Evolutionary conservation across 2,329 filamentous ascomycete species (phyloP).

Genomic region (Stemphylium lycopersici): DNA sequence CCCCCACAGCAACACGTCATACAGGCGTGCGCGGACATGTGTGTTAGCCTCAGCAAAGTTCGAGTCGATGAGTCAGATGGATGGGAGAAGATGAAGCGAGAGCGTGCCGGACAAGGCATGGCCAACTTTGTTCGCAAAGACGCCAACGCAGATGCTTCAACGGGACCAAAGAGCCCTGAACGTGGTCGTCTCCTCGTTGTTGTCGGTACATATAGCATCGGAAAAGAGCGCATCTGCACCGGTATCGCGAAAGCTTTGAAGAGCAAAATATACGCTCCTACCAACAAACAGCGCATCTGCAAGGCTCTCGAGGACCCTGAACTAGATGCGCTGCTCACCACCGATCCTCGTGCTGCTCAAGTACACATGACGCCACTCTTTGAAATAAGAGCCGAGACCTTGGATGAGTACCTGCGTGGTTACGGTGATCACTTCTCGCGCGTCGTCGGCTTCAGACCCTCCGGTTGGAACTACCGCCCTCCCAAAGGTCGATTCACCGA

Average conservation of each 20-base stretch:
- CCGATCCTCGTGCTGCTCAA: slow-evolving; percentile 81
- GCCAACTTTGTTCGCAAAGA: slow-evolving; percentile 64
- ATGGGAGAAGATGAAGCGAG: slow-evolving; percentile 63
- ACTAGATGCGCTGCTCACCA: slow-evolving; percentile 76
- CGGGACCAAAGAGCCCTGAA: slow-evolving; percentile 40
- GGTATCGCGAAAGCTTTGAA: slow-evolving; percentile 86
- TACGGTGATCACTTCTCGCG: slow-evolving; percentile 83
- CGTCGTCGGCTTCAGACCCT: slow-evolving; percentile 88
- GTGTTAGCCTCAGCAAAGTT: slow-evolving; percentile 74
- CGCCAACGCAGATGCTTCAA: slow-evolving; percentile 36
- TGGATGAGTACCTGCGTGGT: slow-evolving; percentile 83
- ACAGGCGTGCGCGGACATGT: slow-evolving; percentile 83
- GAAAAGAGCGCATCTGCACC: slow-evolving; percentile 94
- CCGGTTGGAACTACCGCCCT: slow-evolving; percentile 91
- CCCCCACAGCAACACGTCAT: slow-evolving; percentile 89
- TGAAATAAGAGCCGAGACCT: slow-evolving; percentile 88
- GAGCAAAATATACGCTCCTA: slow-evolving; percentile 87
- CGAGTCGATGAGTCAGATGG: slow-evolving; percentile 62
- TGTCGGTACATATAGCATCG: slow-evolving; percentile 96
- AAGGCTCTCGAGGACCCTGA: slow-evolving; percentile 85
- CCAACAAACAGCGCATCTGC: slow-evolving; percentile 83
- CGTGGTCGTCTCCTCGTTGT: slow-evolving; percentile 81
- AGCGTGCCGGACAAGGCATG: slow-evolving; percentile 65
- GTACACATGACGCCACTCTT: slow-evolving; percentile 98
- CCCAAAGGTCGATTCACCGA: slow-evolving; percentile 67